Evolutionary conservation across 352 stramenopile genomes (phyloP), one percentile per base, ranked within the genome.

Genomic region (Phytopythium aichiense): DNA sequence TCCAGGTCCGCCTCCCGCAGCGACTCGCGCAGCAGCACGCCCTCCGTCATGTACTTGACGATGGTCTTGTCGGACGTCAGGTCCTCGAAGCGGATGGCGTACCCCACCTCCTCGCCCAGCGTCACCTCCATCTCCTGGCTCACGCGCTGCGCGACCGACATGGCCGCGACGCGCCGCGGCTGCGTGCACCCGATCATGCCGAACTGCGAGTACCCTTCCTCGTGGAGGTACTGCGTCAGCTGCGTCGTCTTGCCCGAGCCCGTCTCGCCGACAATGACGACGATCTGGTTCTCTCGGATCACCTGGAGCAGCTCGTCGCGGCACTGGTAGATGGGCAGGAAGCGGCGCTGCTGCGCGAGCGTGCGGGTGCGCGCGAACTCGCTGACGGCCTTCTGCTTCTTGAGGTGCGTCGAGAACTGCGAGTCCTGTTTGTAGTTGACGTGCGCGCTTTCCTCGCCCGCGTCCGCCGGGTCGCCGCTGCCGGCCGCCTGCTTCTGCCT

Each of bases 241-340:
- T 99, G 97, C 20, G 97, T 99, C 13, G 97, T 99, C 73, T 99
- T 99, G 37, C 95, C 94, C 8, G 87, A 97, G 28, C 97, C 96
- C 7, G 97, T 99, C 70, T 99, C 97, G 30, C 97, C 97, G 11
- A 99, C 96, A 69, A 99, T 98, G 57, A 99, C 95, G 9, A 99
- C 92, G 63, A 99, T 94, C 67, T 98, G 93, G 71, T 99, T 99
- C 68, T 99, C 97, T 25, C 96, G 87, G 60, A 99, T 97, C 18
- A 37, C 31, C 31, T 37, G 31, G 5, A 37, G 31, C 31, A 37
- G 31, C 31, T 37, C 31, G 31, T 37, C 31, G 31, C 31, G 31
- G 31, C 31, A 37, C 31, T 37, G 31, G 31, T 9, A 37, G 31
- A 37, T 37, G 31, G 31, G 31, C 31, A 37, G 31, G 31, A 37